These are phyloP conservation scores for Pogostemon cablin DNA, from an alignment of 257 asterid genomes.

Conservation along the genomic window DNA sequence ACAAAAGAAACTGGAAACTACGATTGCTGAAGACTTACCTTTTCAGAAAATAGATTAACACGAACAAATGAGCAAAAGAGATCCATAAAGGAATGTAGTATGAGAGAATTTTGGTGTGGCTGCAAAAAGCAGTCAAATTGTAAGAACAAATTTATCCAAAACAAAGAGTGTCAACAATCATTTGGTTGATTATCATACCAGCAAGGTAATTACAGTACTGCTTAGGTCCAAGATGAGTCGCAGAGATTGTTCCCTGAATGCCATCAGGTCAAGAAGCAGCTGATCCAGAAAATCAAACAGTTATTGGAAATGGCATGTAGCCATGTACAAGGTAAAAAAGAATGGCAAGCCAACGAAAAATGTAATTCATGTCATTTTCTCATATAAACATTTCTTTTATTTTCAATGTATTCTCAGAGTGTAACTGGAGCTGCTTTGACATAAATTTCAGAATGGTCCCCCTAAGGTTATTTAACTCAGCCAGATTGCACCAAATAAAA, in stretches of 20 bases:
- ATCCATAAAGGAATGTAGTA: constrained; percentile 97
- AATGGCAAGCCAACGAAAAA: constrained; percentile 24
- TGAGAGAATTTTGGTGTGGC: constrained; percentile 98
- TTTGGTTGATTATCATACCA: constrained; percentile 50
- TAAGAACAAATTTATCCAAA: constrained; percentile 23
- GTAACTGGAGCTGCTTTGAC: constrained; percentile 5
- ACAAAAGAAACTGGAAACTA: constrained; percentile 20
- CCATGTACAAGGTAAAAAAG: constrained; percentile 10
- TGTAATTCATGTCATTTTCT: constrained; percentile 6
- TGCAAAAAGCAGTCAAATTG: constrained; percentile 52
- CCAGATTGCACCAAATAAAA: constrained; percentile 21
- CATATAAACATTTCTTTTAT: not conserved
- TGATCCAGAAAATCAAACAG: constrained; percentile 47
- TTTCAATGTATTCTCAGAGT: constrained; percentile 18
- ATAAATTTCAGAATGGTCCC: constrained; percentile 3
- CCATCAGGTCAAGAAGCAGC: constrained; percentile 98
- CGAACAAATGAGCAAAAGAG: constrained; percentile 99
- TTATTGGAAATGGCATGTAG: constrained; percentile 15
- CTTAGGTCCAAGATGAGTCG: constrained; percentile 96
- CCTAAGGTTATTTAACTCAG: constrained; percentile 19
- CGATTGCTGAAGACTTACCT: constrained; percentile 55
- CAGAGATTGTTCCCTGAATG: constrained; percentile 96
- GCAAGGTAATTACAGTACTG: constrained; percentile 96
- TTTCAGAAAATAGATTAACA: constrained; percentile 88
- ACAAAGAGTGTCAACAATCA: constrained; percentile 10